Conservation (phyloP, 768 basidiomycete genomes). For the Macrolepiota dolichaula region DNA sequence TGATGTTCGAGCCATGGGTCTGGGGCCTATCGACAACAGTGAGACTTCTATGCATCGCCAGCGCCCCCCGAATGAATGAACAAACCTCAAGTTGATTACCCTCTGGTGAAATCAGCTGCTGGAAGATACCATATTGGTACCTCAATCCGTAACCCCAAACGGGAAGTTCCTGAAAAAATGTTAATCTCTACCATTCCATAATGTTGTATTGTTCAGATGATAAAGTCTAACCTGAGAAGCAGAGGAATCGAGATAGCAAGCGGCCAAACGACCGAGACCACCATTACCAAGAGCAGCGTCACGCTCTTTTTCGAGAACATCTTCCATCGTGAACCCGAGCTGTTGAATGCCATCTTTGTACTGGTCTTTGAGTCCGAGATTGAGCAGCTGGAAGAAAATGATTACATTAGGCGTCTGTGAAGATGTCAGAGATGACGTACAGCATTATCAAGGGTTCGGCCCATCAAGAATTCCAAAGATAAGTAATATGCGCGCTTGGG, state of each 20-base stretch:
- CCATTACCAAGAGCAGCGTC: constrained; percentile 96
- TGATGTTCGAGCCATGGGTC: constrained; percentile 90
- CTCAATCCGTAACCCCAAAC: constrained; percentile 94
- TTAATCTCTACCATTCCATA: not conserved
- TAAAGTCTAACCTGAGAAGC: constrained; percentile 70
- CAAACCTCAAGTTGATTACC: constrained; percentile 74
- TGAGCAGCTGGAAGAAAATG: constrained; percentile 64
- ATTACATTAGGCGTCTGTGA: not conserved
- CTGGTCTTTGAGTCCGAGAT: constrained; percentile 78
- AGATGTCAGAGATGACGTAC: constrained; percentile 25
- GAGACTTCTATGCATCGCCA: not conserved
- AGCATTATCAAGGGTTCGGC: constrained; percentile 70
- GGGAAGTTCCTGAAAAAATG: constrained; percentile 59
- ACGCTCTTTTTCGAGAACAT: constrained; percentile 82
- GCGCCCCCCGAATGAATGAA: too few species aligned
- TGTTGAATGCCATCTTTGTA: constrained; percentile 64
- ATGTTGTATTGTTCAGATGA: constrained; percentile 29
- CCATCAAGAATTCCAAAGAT: constrained; percentile 91
- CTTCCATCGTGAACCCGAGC: constrained; percentile 90
- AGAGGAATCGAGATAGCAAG: constrained; percentile 95
- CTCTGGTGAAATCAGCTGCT: constrained; percentile 82
- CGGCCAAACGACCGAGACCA: constrained; percentile 92
- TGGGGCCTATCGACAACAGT: constrained; percentile 49
- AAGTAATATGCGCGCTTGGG: constrained; percentile 95
- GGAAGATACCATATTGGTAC: constrained; percentile 96